Base-by-base conservation (phyloP, 2,329 filamentous ascomycete genomes). In the Ceratocystis destructans region DNA sequence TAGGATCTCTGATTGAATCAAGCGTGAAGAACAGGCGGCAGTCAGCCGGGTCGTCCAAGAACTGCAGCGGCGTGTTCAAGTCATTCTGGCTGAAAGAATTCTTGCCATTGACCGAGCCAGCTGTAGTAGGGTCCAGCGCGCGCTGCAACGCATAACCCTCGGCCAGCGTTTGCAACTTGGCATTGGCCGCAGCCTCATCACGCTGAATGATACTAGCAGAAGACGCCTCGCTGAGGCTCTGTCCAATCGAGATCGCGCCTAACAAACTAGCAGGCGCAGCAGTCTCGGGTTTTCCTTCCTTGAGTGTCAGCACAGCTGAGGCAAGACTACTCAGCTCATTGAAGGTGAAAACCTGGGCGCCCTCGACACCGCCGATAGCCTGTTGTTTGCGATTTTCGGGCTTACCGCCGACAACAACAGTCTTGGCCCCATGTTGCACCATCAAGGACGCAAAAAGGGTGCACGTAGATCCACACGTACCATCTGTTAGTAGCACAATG, bases 291-390 rank as follows among this genome's bases (percentile, higher is more conserved):
- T 69, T 67, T 44, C 69, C 67, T 6, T 70, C 69, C 3, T 70
- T 68, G 1, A 74, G 70, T 3, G 66, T 61, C 15, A 76, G 62
- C 12, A 71, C 69, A 1, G 71, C 71, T 8, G 69, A 57, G n/a
- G 75, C 72, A 2, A 71, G 70, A 2, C 65, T 64, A 10, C 70
- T 66, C n/a, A 76, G 70, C 37, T 73, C 71, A 37, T 70, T 67
- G 48, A 76, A 70, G 45, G 65, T 64, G 4, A 48, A 48, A 31
- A 25, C 50, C 46, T 25, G n/a, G 48, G 37, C 64, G 57, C 44
- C 8, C 70, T 86, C 84, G 61, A 83, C 80, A n/a, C 85, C 86
- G n/a, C 85, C 84, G 20, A 87, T 77, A 3, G 78, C 80, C 75
- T 87, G 83, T 76, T 86, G 87, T 0, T 80, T 79, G 0, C 75